Evolutionary conservation across 768 basidiomycete genomes (phyloP).

Genomic region (Suillus tomentosus): DNA sequence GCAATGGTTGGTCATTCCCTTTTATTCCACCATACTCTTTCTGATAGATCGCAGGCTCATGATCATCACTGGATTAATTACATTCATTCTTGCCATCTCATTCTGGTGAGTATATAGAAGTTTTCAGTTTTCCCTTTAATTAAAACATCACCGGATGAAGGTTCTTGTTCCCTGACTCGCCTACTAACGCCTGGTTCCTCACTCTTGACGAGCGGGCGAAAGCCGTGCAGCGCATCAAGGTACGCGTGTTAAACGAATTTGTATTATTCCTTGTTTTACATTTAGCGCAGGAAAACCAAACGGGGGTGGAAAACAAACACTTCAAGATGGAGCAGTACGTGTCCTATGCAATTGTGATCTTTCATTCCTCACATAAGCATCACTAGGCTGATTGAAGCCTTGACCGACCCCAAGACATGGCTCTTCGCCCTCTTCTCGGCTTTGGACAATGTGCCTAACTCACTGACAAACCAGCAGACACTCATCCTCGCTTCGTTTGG

Average conservation of each 20-base stretch:
- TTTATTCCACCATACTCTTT: not conserved
- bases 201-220: slow-evolving; percentile 53
- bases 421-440: slow-evolving; percentile 64
- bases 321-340: slow-evolving; percentile 59
- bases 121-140: not conserved
- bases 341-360: not conserved
- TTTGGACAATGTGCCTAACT: not conserved
- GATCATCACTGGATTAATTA: slow-evolving; percentile 62
- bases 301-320: slow-evolving; percentile 27
- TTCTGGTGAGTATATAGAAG: slow-evolving; percentile 48
- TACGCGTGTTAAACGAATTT: slow-evolving; percentile 27
- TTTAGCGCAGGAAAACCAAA: slow-evolving; percentile 26
- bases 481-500: too few relatives aligned
- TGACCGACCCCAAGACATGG: slow-evolving; percentile 68
- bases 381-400: slow-evolving; percentile 58
- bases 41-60: slow-evolving; percentile 45
- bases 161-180: slow-evolving; percentile 69
- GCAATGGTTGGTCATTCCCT: slow-evolving; percentile 51
- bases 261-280: not conserved
- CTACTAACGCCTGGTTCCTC: slow-evolving; percentile 68
- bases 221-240: slow-evolving; percentile 60
- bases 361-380: not conserved
- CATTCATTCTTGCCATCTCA: slow-evolving; percentile 47
- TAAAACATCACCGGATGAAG: slow-evolving; percentile 25
- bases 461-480: too few relatives aligned